phyloP scores from a whole-genome alignment of 2,329 filamentous ascomycete genomes.

The Lachnellula cervina region DNA sequence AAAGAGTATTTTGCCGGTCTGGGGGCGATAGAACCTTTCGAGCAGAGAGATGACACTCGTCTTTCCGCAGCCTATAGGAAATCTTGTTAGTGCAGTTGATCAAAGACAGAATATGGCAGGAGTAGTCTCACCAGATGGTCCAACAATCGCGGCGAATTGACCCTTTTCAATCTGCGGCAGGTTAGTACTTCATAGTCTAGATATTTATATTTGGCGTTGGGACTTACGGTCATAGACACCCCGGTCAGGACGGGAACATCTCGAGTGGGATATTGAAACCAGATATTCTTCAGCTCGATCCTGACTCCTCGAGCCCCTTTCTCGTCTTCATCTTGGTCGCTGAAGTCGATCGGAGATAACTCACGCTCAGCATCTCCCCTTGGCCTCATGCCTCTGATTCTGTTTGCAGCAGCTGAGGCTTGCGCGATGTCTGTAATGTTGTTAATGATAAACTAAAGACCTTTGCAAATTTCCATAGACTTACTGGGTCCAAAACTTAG shows the following conservation, averaged over 20 bases:
- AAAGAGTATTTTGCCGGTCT: slow-evolving; percentile 56
- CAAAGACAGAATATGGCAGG: not conserved
- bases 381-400: slow-evolving; percentile 44
- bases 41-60: slow-evolving; percentile 63
- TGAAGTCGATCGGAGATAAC: not conserved
- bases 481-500: slow-evolving; percentile 43
- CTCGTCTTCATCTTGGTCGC: slow-evolving; percentile 27
- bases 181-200: not conserved
- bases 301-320: slow-evolving; percentile 10
- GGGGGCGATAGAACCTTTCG: slow-evolving; percentile 63
- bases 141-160: slow-evolving; percentile 66
- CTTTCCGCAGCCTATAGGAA: slow-evolving; percentile 52
- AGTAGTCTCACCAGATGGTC: slow-evolving; percentile 49
- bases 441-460: not conserved
- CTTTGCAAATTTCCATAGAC: not conserved
- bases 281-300: slow-evolving; percentile 40
- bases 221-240: slow-evolving; percentile 38
- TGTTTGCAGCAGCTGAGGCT: slow-evolving; percentile 51
- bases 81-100: not conserved
- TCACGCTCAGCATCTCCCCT: not conserved
- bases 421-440: slow-evolving; percentile 43
- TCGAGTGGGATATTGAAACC: slow-evolving; percentile 55
- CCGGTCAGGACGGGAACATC: slow-evolving; percentile 50
- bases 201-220: slow-evolving; percentile 50
- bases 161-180: slow-evolving; percentile 45